phyloP scores from a whole-genome alignment of 2,329 filamentous ascomycete species.

The Eutypa lata region DNA sequence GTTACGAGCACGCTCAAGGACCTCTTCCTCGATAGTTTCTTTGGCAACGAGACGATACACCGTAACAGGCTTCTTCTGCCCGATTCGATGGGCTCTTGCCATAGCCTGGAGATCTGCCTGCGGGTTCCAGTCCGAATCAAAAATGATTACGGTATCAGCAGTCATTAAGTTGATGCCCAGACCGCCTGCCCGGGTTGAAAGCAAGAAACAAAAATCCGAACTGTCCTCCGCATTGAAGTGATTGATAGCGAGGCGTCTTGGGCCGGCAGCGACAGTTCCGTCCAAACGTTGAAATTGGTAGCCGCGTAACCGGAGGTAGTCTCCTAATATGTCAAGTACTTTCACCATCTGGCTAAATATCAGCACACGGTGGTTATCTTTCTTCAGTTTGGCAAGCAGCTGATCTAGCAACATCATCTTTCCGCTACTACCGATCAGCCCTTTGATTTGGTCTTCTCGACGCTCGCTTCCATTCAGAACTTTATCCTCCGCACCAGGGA shows the following conservation, averaged over 20 bases:
- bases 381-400: conserved; percentile 88
- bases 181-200: conserved; percentile 93
- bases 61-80: conserved; percentile 92
- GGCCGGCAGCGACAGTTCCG: conserved; percentile 85
- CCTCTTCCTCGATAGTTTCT: conserved; percentile 97
- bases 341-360: conserved; percentile 99
- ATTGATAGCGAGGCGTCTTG: conserved; percentile 90
- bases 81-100: conserved; percentile 96
- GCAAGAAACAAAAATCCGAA: conserved; percentile 91
- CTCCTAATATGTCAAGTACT: conserved; percentile 93
- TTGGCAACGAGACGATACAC: conserved; percentile 97
- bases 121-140: conserved; percentile 98
- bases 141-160: conserved; percentile 94
- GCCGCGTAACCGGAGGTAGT: conserved; percentile 89
- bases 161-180: conserved; percentile 99
- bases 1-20: conserved; percentile 91
- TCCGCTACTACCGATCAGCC: conserved; percentile 92
- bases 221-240: conserved; percentile 98
- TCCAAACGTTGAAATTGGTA: conserved; percentile 94
- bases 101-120: conserved; percentile 98
- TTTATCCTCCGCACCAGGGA: conserved; percentile 86
- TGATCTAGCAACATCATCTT: conserved; percentile 99
- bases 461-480: conserved; percentile 77
- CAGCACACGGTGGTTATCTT: conserved; percentile 89
- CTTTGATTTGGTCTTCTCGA: conserved; percentile 87